A percentile compares a stretch with the other conserved stretches of the same genome.
These are phyloP conservation scores for Aspergillus phoenicis DNA, from an alignment of 2,329 filamentous ascomycete genomes.

Conservation along the genomic window DNA sequence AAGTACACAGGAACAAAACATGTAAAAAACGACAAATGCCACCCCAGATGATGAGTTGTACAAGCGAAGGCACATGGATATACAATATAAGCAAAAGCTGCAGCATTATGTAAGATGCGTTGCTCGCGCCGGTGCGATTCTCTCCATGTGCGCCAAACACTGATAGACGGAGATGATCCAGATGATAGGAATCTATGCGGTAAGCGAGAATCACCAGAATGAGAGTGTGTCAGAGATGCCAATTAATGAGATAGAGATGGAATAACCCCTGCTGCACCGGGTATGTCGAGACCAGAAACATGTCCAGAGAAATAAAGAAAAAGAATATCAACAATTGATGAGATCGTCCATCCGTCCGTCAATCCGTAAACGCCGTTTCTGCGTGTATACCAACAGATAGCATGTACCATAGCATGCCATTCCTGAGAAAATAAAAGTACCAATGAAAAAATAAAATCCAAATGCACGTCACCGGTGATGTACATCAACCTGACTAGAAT, in stretches of 20 bases:
- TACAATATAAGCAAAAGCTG: background rate
- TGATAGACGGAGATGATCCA: background rate
- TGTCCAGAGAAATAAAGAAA: background rate
- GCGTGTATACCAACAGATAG: background rate
- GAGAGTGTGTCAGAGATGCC: background rate
- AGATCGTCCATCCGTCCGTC: conserved; percentile 5
- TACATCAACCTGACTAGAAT: conserved; percentile 29
- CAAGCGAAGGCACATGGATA: background rate
- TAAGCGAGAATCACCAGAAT: too few relatives aligned
- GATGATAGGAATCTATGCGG: background rate
- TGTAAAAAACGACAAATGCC: background rate
- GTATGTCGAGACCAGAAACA: background rate
- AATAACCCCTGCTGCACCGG: background rate
- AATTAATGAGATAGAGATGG: background rate
- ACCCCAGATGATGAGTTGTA: background rate
- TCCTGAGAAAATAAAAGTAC: background rate
- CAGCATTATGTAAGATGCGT: background rate
- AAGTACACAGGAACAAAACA: background rate
- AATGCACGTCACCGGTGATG: background rate
- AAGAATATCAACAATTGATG: background rate
- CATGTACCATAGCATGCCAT: background rate
- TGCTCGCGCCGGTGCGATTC: background rate
- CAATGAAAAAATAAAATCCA: background rate
- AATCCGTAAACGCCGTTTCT: conserved; percentile 10
- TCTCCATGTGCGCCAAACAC: background rate